Base-by-base conservation (phyloP, 768 basidiomycete species). In the Solioccasus polychromus region DNA sequence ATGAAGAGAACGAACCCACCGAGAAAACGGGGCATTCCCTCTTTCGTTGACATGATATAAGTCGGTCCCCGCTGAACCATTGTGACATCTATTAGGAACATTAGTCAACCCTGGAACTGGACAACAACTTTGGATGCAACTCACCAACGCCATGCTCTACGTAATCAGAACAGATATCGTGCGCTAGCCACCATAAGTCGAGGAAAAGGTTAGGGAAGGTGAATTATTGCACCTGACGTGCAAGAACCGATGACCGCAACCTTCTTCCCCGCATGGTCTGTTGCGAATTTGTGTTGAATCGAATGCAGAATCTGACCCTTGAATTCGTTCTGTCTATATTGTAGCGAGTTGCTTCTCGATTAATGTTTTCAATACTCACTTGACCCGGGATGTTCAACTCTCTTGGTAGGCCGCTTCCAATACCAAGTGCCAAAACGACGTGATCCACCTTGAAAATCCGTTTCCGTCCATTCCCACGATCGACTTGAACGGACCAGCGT, bases 191-290 rank as follows among this genome's bases (percentile, higher is more conserved):
- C n/a, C 11, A n/a, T 54, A 18, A 59, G 51, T 20, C 12, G 8
- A 2, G 3, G 17, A 1, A 14, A 23, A 25, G 17, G 26, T n/a
- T 5, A 37, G 8, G 7, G 15, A 2, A 26, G 11, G 20, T 3
- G 44, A 69, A 66, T 67, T 11, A 68, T 37, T 49, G 19, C 47
- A 73, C 76, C 74, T 2, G 79, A 83, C 10, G 82, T 84, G 42
- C 79, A 79, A 12, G 84, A 73, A 2, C 86, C 86, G 4, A 88
- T 66, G 2, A 89, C 78, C 4, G 82, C 71, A 0, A 86, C 83
- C 56, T 82, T 88, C 67, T 88, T 88, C 12, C 83, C 86, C 2
- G 59, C 35, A 52, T 81, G 80, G 31, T 80, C 79, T 10, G 68
- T 63, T 0, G 82, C 81, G n/a, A 61, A 68, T 31, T 73, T 71